Evolutionary conservation across 2,329 filamentous ascomycete species (phyloP).

Genomic region (Scytalidium lignicola): DNA sequence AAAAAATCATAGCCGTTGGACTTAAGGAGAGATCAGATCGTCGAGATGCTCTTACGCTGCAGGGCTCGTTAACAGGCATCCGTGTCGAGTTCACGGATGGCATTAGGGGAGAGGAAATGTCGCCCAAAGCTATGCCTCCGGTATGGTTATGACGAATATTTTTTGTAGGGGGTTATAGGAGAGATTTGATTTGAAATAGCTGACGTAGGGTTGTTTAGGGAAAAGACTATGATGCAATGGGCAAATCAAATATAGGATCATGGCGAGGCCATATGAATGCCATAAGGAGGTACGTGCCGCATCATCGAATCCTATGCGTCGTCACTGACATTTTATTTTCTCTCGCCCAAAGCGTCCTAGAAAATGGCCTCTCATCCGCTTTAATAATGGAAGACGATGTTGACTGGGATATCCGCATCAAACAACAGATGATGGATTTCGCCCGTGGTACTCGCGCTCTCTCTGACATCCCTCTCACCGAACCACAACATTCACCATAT

Average conservation of each 20-base stretch:
- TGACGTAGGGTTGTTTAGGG: no score
- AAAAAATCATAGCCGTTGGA: slow-evolving; percentile 41
- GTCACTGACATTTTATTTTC: not conserved
- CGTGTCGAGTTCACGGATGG: slow-evolving; percentile 39
- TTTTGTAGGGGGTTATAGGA: no score
- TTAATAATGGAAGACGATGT: slow-evolving; percentile 41
- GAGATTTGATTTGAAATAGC: no score
- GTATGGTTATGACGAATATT: not conserved
- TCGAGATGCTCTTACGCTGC: slow-evolving; percentile 40
- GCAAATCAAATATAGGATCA: slow-evolving; percentile 32
- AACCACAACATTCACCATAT: slow-evolving; percentile 19
- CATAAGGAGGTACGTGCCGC: slow-evolving; percentile 21
- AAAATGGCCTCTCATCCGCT: slow-evolving; percentile 30
- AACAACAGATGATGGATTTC: slow-evolving; percentile 26
- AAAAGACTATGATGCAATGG: slow-evolving; percentile 11
- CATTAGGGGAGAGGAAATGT: slow-evolving; percentile 32
- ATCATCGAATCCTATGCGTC: not conserved
- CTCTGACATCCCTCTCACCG: slow-evolving; percentile 3
- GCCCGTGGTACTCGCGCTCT: slow-evolving; percentile 13
- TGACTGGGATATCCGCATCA: slow-evolving; percentile 38
- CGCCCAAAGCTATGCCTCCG: slow-evolving; percentile 35
- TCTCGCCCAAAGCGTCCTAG: slow-evolving; percentile 24
- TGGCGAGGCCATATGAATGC: slow-evolving; percentile 37
- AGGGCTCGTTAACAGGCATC: slow-evolving; percentile 36
- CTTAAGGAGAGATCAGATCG: slow-evolving; percentile 42